phyloP scores from a whole-genome alignment of 2,329 filamentous ascomycete genomes.

The Exophiala xenobiotica region DNA sequence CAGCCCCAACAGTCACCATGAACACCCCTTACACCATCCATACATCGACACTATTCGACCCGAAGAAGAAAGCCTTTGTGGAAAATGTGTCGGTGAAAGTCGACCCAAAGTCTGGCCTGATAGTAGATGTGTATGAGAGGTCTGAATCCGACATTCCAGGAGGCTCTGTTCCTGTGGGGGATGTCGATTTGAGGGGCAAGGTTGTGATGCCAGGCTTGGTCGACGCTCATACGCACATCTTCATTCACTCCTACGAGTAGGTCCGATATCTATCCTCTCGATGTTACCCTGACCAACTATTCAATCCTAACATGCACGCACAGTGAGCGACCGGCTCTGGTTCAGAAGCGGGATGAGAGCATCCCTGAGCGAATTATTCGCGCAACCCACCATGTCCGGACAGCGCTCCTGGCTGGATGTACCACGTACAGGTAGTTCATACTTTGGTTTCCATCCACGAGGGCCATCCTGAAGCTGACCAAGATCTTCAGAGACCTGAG shows the following conservation, averaged over 20 bases:
- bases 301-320: neutral
- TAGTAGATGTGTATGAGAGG: conserved; percentile 35
- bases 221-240: conserved; percentile 58
- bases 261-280: neutral
- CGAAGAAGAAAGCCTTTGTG: conserved; percentile 44
- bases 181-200: conserved; percentile 57
- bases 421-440: conserved; percentile 51
- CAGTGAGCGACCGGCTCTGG: conserved; percentile 41
- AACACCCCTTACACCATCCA: conserved; percentile 38
- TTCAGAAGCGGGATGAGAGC: conserved; percentile 60
- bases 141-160: neutral
- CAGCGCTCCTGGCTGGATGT: conserved; percentile 57
- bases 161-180: conserved; percentile 32
- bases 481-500: conserved; percentile 45
- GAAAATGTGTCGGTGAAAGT: conserved; percentile 47
- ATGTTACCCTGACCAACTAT: too few species aligned
- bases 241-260: conserved; percentile 49
- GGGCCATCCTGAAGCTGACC: neutral
- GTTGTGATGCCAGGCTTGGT: conserved; percentile 55
- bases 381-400: conserved; percentile 53
- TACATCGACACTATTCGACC: conserved; percentile 50
- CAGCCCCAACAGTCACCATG: conserved; percentile 1
- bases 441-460: neutral
- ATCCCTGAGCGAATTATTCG: conserved; percentile 58
- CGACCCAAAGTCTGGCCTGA: conserved; percentile 42